Evolutionary conservation across 1,284 basidiomycete genomes (phyloP), one percentile per base, ranked within the genome.

Genomic region (Pseudozyma tsukubaensis): DNA sequence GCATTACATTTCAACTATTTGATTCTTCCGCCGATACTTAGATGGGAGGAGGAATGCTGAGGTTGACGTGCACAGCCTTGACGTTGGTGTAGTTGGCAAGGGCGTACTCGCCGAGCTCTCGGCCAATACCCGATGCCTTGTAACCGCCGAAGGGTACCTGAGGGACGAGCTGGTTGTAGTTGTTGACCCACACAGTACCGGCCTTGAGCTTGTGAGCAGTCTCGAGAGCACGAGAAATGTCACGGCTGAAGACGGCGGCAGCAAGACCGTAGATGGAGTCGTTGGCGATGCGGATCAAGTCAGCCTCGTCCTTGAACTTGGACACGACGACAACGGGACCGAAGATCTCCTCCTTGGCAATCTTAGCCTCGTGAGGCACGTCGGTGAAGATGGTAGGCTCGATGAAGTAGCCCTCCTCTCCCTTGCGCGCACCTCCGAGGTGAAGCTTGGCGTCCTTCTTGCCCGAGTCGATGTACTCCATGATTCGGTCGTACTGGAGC

Each of bases 381-480:
- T 91, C 83, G 21, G 85, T 92, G n/a, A 91, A 90, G 54, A 86
- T 81, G 44, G 85, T 85, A 37, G 84, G 84, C 70, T 84, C 69
- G 63, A 85, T 79, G 50, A 83, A 89, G 86, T 86, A 88, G 40
- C 88, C 88, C 81, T 92, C 89, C 10, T 86, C 86, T 44, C 90
- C 48, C 91, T 89, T 68, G 89, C 88, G 72, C 10, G 58, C 63
- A 64, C 95, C 94, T 48, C 94, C 94, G 40, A 88, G 76, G 84
- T 91, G 88, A 34, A 94, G 87, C 16, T 86, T 94, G n/a, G 62
- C 78, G 49, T 94, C 94, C 51, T 89, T 79, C 86, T 91, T 93
- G 29, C 94, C 95, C 16, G 90, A 89, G 67, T 94, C 85, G 85
- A 98, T 94, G 88, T 93, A 95, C 50, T 87, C 88, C 91, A 94